phyloP scores from a whole-genome alignment of 768 basidiomycete species.

The Dacryopinax spathularia region DNA sequence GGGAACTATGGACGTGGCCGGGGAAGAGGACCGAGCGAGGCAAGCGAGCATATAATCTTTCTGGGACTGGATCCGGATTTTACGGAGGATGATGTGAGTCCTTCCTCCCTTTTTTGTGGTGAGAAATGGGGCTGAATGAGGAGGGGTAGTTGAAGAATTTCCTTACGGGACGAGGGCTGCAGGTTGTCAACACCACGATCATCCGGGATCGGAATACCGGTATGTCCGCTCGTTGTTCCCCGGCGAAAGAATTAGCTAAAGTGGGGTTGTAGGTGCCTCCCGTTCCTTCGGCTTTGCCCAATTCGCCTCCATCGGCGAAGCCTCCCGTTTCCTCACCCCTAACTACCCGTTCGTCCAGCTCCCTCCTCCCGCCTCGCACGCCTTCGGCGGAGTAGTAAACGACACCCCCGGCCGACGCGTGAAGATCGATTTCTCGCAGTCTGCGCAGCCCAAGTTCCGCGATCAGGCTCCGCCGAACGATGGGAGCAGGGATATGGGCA shows the following conservation, averaged over 20 bases:
- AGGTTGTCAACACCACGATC: slow-evolving; percentile 46
- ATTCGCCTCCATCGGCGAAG: slow-evolving; percentile 73
- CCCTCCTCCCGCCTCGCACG: slow-evolving; percentile 77
- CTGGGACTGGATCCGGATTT: slow-evolving; percentile 86
- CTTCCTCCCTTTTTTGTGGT: not conserved
- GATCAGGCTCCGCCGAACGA: slow-evolving; percentile 68
- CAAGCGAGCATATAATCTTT: slow-evolving; percentile 88
- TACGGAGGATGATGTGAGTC: slow-evolving; percentile 81
- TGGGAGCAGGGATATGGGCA: slow-evolving; percentile 91
- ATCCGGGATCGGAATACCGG: slow-evolving; percentile 95
- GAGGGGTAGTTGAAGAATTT: not conserved
- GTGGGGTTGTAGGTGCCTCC: slow-evolving; percentile 47
- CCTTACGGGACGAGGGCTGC: not conserved
- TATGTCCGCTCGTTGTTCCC: too few species aligned
- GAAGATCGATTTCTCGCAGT: slow-evolving; percentile 92
- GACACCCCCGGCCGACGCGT: slow-evolving; percentile 49
- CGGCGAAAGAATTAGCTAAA: too few species aligned
- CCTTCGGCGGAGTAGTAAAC: slow-evolving; percentile 54
- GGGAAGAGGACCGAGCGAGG: slow-evolving; percentile 38
- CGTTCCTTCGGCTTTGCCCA: slow-evolving; percentile 97
- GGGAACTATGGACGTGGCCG: not conserved
- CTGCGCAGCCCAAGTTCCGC: slow-evolving; percentile 44
- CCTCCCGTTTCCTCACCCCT: slow-evolving; percentile 80
- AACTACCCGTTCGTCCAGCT: slow-evolving; percentile 84
- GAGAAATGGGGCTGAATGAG: not conserved